A percentile compares a stretch with the other conserved stretches of the same genome.
These are phyloP conservation scores for Ganoderma leucocontextum DNA, from an alignment of 1,284 basidiomycete species.

Conservation along the genomic window DNA sequence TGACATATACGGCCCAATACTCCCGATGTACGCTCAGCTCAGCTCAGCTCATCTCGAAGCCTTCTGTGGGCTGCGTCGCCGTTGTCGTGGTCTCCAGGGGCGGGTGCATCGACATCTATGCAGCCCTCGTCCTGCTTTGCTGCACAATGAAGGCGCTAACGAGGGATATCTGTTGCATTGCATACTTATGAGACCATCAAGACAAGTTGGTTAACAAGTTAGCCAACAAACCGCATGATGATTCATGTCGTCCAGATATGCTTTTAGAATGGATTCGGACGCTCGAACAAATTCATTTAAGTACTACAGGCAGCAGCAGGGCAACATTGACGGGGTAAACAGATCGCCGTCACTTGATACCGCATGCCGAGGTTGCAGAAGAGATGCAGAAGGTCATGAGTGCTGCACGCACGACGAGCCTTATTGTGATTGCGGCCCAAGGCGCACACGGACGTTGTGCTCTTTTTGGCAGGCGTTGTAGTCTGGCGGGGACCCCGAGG, in stretches of 20 bases:
- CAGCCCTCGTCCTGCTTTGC: background rate
- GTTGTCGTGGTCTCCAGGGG: constrained; percentile 5
- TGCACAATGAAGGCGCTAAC: background rate
- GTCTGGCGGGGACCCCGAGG: constrained; percentile 25
- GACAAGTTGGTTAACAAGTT: background rate
- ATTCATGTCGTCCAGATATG: background rate
- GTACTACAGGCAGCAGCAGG: background rate
- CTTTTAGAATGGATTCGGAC: background rate
- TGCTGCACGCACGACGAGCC: constrained; percentile 13
- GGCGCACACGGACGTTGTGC: constrained; percentile 29
- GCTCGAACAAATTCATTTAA: background rate
- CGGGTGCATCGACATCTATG: background rate
- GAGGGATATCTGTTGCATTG: background rate
- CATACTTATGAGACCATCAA: background rate
- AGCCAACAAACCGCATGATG: background rate
- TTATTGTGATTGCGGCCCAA: constrained; percentile 35
- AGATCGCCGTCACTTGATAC: background rate
- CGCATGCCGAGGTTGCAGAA: background rate
- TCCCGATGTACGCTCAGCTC: background rate
- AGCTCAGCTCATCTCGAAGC: background rate
- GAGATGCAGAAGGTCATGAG: constrained; percentile 25
- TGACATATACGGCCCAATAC: background rate
- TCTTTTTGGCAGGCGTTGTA: constrained; percentile 37
- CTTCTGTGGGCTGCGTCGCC: background rate
- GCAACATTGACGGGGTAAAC: constrained; percentile 23